A percentile compares a stretch with the other conserved stretches of the same genome.
Evolutionary conservation across 345 rosid species (phyloP).

Genomic region (Erodium maritimum): DNA sequence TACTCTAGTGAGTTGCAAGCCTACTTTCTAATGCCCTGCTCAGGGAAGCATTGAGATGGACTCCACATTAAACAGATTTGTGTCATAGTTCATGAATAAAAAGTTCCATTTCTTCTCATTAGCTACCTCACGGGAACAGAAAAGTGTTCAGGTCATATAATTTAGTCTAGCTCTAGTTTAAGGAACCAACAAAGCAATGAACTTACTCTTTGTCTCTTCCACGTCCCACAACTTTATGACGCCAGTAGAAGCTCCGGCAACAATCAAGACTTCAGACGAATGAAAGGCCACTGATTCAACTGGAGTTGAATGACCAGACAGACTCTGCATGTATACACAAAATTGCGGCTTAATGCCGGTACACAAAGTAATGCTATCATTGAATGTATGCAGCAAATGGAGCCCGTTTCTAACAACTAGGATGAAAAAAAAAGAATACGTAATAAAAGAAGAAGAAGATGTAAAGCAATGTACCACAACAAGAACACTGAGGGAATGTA

Average conservation of each 20-base stretch:
- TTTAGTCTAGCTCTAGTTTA: background rate
- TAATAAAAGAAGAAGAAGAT: too few species aligned
- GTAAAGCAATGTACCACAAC: too few species aligned
- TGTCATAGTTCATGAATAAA: background rate
- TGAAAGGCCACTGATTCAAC: slow-evolving; percentile 57
- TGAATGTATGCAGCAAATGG: too few species aligned
- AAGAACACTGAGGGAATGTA: too few species aligned
- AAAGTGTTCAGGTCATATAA: background rate
- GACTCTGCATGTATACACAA: slow-evolving; percentile 32
- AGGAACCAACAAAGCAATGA: slow-evolving; percentile 8
- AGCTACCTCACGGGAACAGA: background rate
- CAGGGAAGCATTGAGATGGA: background rate
- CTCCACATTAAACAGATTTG: background rate
- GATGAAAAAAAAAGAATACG: too few species aligned
- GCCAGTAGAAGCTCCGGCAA: slow-evolving; percentile 67
- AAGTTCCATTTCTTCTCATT: background rate
- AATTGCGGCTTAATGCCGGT: slow-evolving; percentile 8
- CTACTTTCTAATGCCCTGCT: background rate
- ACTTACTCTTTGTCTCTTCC: slow-evolving; percentile 71
- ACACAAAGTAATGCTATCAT: background rate
- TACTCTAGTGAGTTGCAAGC: too few species aligned
- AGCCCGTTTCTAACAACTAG: too few species aligned
- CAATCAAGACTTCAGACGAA: slow-evolving; percentile 52
- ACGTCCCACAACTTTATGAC: slow-evolving; percentile 69
- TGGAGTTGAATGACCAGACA: slow-evolving; percentile 59